Evolutionary conservation across 352 stramenopile species (phyloP).

Genomic region (Phytophthora aleatoria): DNA sequence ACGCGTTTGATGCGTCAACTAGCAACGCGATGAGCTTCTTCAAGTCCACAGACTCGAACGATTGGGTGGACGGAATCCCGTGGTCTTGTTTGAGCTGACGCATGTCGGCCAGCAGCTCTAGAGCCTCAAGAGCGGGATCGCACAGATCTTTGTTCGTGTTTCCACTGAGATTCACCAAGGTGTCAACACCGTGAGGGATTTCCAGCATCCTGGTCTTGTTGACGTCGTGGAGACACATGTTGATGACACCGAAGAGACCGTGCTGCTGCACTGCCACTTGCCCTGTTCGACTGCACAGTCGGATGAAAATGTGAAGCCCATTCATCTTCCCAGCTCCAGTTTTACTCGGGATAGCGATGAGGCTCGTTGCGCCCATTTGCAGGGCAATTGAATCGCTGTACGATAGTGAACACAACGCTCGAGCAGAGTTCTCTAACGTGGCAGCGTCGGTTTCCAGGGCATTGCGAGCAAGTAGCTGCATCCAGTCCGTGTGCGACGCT

Average conservation of each 20-base stretch:
- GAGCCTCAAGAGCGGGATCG: conserved; percentile 69
- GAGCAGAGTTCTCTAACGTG: conserved; percentile 70
- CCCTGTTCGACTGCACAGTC: conserved; percentile 41
- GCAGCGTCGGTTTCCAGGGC: conserved; percentile 38
- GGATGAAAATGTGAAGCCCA: conserved; percentile 56
- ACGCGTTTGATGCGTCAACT: conserved; percentile 49
- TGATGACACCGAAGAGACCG: conserved; percentile 78
- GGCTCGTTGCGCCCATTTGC: conserved; percentile 41
- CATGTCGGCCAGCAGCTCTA: conserved; percentile 81
- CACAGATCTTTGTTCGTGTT: conserved; percentile 61
- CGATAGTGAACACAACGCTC: conserved; percentile 78
- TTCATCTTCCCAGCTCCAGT: conserved; percentile 20
- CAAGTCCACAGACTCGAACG: conserved; percentile 55
- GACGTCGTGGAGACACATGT: conserved; percentile 83
- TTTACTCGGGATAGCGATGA: conserved; percentile 15
- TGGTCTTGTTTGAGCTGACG: conserved; percentile 44
- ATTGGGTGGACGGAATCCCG: conserved; percentile 31
- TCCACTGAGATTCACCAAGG: conserved; percentile 77
- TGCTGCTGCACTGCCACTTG: conserved; percentile 55
- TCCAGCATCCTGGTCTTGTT: conserved; percentile 83
- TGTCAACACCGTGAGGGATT: conserved; percentile 77
- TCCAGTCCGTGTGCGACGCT: conserved; percentile 52
- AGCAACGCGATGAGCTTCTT: conserved; percentile 77
- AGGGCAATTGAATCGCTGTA: conserved; percentile 85
- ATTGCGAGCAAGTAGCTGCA: conserved; percentile 62